Base-by-base conservation (phyloP, 345 rosid genomes). In the Bruguiera parviflora region DNA sequence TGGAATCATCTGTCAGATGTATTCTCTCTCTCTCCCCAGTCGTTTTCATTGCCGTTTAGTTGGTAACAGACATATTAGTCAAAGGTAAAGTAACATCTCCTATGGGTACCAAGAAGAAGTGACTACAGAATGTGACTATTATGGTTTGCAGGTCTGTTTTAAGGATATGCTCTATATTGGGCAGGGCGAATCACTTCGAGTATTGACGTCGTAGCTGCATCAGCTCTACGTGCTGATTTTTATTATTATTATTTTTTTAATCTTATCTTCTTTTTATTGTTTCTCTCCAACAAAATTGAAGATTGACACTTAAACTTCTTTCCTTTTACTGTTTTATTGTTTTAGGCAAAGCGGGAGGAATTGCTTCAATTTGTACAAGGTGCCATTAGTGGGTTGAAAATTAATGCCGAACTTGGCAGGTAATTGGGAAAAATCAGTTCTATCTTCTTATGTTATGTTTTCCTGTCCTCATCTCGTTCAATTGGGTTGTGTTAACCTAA, bases 331-430 rank as follows among this genome's bases (percentile, higher is more conserved):
- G 24, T 20, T 49, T 18, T 37, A 57, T 47, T 27, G 80, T 63
- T 75, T 15, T 66, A 95, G 99, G 99, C 88, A 75, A 94, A 94
- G 85, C 86, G 89, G 52, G 98, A 94, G 79, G 98, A 94, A 78
- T 76, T 94, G 77, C 98, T 94, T 80, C 98, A 91, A 67, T 94
- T 94, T 83, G 96, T 91, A 22, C 97, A 85, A 84, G 67, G 80
- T 66, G 95, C 98, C 61, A 80, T 94, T 74, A 75, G 96, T 16
- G 97, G 98, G 68, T 81, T 94, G 80, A 94, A 94, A 83, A 78
- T 88, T 64, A 91, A 69, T 76, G 84, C 86, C 61, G 92, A 91
- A 77, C 67, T 88, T 57, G 80, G 85, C 74, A 91, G 99, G 99
- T 95, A 76, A 63, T 76, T 71, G 43, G 53, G 21, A 53, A 62